Evolutionary conservation across 495 filamentous ascomycete species (phyloP).

Genomic region (Penicillium longicatenatum): DNA sequence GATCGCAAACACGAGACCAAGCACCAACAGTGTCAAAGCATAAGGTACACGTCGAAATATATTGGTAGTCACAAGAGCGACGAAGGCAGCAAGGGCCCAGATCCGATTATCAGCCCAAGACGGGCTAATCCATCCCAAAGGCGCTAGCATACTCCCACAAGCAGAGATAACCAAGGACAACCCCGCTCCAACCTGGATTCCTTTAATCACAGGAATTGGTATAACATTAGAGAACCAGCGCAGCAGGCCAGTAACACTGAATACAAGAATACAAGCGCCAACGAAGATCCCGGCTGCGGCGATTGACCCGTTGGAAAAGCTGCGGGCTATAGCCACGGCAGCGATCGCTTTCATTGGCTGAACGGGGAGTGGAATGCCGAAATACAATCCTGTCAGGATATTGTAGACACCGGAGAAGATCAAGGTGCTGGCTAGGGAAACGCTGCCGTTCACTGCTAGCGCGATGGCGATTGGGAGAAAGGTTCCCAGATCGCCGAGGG

Average conservation of each 20-base stretch:
- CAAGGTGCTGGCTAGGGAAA: conserved; percentile 80
- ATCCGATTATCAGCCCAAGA: conserved; percentile 70
- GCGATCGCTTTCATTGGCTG: conserved; percentile 94
- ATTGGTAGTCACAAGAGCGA: conserved; percentile 65
- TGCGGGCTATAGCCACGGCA: conserved; percentile 73
- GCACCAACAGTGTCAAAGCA: conserved; percentile 67
- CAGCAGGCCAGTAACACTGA: conserved; percentile 75
- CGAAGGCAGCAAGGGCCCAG: conserved; percentile 70
- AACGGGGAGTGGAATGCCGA: conserved; percentile 84
- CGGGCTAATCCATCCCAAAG: conserved; percentile 59
- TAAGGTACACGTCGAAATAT: conserved; percentile 66
- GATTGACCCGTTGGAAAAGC: conserved; percentile 65
- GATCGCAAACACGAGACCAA: conserved; percentile 62
- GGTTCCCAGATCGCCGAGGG: conserved; percentile 88
- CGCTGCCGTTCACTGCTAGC: conserved; percentile 69
- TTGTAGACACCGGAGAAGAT: conserved; percentile 88
- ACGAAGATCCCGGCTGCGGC: conserved; percentile 81
- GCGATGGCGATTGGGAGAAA: conserved; percentile 87
- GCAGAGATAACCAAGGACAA: conserved; percentile 76
- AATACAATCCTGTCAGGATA: conserved; percentile 74
- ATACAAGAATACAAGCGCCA: conserved; percentile 66
- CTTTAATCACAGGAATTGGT: conserved; percentile 85
- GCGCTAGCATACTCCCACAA: conserved; percentile 60
- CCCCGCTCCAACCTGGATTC: conserved; percentile 91
- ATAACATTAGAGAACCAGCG: conserved; percentile 68